Base-by-base conservation (phyloP, 495 filamentous ascomycete genomes). In the Podospora conica region DNA sequence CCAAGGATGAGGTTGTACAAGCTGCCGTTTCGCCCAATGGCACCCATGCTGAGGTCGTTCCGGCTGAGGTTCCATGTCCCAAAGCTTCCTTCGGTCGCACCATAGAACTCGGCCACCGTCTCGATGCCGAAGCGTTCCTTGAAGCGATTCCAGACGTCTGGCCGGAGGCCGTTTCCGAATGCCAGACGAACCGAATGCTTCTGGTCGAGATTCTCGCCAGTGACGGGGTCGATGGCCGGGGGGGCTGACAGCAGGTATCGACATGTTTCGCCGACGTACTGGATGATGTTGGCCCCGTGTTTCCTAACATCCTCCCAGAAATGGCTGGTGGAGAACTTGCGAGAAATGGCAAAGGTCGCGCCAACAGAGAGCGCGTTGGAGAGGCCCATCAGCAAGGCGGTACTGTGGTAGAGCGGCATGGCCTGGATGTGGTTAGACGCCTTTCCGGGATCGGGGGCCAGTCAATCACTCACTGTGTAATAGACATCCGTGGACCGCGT, bases 261-360 rank as follows among this genome's bases (percentile, higher is more conserved):
- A 66, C 92, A 91, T 0, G 91, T 97, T 74, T 98, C 95, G 33
- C 95, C 95, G 10, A 98, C 94, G 69, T 98, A 98, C 71, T 97
- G 95, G 66, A 98, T 89, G 22, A 91, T 81, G 0, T 91, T 96
- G 27, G 94, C 89, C 23, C 90, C 75, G 40, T 85, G 85, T 25
- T 84, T 82, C 9, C 90, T 86, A 23, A 89, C 88, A 63, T 96
- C 91, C 27, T 85, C 82, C 88, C 91, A 96, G 78, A 96, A 98
- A 1, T 82, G 90, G 33, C 83, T 84, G 3, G 87, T 91, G 12
- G 89, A 91, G 79, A 98, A 98, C 68, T 88, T 88, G 69, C 86
- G 90, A 40, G 90, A 89, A 10, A 98, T 71, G 65, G 88, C 81
- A 28, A 96, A 75, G 3, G 93, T 90, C 22, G 78, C 81, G 55